A percentile compares a stretch with the other conserved stretches of the same genome.
Evolutionary conservation across 2,329 filamentous ascomycete species (phyloP).

Genomic region (Parastagonospora nodorum): DNA sequence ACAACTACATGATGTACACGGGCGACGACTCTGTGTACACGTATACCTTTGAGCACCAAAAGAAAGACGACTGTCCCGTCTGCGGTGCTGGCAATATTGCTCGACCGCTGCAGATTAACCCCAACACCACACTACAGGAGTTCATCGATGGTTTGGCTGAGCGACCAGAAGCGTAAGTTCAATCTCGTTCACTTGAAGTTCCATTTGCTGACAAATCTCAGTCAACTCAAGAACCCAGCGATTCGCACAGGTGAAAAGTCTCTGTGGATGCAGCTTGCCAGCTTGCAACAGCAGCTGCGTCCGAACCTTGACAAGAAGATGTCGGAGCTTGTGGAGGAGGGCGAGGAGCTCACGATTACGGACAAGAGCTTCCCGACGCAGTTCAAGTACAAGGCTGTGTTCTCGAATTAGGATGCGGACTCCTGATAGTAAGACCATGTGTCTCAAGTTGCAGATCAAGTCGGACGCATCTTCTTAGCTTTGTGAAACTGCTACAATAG

Average conservation of each 20-base stretch:
- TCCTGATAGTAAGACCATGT: not conserved
- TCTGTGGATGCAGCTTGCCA: conserved; percentile 86
- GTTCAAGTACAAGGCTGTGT: conserved; percentile 64
- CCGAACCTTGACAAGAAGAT: conserved; percentile 82
- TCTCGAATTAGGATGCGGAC: conserved; percentile 38
- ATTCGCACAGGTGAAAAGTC: conserved; percentile 81
- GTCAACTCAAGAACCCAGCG: conserved; percentile 89
- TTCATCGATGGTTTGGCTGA: conserved; percentile 84
- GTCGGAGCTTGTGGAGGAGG: conserved; percentile 74
- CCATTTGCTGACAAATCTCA: conserved; percentile 26
- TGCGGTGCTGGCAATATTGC: conserved; percentile 75
- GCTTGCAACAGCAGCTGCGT: conserved; percentile 82
- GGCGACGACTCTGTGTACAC: conserved; percentile 96
- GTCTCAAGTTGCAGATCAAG: no score
- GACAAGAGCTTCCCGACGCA: conserved; percentile 86
- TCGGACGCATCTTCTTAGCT: no score
- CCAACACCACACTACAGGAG: conserved; percentile 75
- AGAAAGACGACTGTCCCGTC: conserved; percentile 92
- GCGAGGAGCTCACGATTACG: conserved; percentile 88
- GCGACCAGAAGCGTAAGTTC: conserved; percentile 71
- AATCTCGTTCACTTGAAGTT: not conserved
- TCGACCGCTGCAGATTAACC: conserved; percentile 73
- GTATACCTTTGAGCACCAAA: conserved; percentile 93
- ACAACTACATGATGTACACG: conserved; percentile 98
- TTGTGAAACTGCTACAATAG: no score